Conservation (phyloP, 2,329 filamentous ascomycete species). For the Huntiella savannae region DNA sequence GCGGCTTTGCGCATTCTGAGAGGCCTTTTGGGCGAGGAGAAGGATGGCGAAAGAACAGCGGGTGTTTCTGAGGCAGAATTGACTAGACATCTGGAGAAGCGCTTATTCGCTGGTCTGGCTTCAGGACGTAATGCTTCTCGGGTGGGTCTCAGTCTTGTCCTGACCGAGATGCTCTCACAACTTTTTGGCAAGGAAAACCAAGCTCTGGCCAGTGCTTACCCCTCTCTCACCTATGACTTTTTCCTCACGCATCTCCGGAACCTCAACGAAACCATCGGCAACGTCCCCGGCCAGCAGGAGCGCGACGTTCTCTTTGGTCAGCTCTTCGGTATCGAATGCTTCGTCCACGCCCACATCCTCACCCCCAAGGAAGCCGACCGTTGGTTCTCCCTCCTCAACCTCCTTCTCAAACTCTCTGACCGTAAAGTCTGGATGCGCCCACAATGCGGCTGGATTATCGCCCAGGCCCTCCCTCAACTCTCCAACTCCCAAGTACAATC, state of each 20-base stretch:
- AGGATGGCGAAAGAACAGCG: conserved; percentile 17
- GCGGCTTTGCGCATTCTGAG: conserved; percentile 41
- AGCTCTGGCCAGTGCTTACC: conserved; percentile 28
- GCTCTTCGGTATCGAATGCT: conserved; percentile 70
- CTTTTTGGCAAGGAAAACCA: conserved; percentile 35
- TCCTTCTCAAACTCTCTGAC: conserved; percentile 53
- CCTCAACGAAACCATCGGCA: conserved; percentile 35
- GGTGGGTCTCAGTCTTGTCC: conserved; percentile 71
- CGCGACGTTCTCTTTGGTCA: conserved; percentile 71
- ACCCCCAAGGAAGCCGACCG: conserved; percentile 32
- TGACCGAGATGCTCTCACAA: conserved; percentile 62
- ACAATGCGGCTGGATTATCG: conserved; percentile 69
- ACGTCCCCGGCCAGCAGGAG: conserved; percentile 51
- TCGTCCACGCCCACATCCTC: conserved; percentile 60
- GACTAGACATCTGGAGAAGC: conserved; percentile 39
- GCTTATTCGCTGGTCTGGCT: conserved; percentile 71
- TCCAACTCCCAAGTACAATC: conserved; percentile 36
- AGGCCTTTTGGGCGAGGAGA: conserved; percentile 27
- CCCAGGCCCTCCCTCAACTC: conserved; percentile 49
- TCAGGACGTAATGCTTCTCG: conserved; percentile 79
- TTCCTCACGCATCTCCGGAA: conserved; percentile 33
- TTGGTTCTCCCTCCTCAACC: conserved; percentile 51
- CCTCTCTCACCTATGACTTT: conserved; percentile 35
- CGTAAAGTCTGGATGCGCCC: conserved; percentile 80
- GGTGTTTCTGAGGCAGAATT: conserved; percentile 32